Conservation (phyloP, 129 eudicot species). For the Ambrosia trifida region DNA sequence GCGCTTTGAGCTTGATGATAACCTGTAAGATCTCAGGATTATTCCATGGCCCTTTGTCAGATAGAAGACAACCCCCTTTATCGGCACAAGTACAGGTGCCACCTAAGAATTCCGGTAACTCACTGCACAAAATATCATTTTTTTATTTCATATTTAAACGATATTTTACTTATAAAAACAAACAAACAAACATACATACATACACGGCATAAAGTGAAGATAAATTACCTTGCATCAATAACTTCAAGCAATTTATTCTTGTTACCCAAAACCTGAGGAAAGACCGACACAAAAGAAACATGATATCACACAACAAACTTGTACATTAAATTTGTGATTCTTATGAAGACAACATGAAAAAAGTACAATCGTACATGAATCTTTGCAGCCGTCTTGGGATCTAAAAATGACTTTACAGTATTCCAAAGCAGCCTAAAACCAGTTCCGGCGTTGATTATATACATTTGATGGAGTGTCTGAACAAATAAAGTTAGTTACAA, state of each 20-base stretch:
- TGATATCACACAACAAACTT: conserved; percentile 12
- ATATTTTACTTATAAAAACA: background rate
- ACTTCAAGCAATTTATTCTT: conserved; percentile 81
- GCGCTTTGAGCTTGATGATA: conserved; percentile 10
- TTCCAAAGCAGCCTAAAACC: conserved; percentile 92
- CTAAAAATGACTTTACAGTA: conserved; percentile 79
- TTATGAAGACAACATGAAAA: conserved; percentile 11
- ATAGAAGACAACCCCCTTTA: conserved; percentile 80
- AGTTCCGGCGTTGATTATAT: conserved; percentile 91
- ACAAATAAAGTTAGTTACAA: conserved; percentile 20
- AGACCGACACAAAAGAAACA: conserved; percentile 11
- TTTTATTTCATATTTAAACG: background rate
- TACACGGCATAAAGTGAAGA: conserved; percentile 5
- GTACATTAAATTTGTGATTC: background rate
- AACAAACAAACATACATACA: background rate
- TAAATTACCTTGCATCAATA: conserved; percentile 71
- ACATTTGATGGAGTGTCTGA: conserved; percentile 95
- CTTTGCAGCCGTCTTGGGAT: conserved; percentile 91
- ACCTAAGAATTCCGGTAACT: conserved; percentile 86
- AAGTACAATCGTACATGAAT: conserved; percentile 59
- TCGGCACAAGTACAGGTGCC: conserved; percentile 84
- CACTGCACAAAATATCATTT: conserved; percentile 50
- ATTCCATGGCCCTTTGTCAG: conserved; percentile 97
- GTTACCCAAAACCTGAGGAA: conserved; percentile 70
- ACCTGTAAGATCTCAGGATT: conserved; percentile 80